A percentile compares a stretch with the other conserved stretches of the same genome.
Evolutionary conservation across 2,329 filamentous ascomycete genomes (phyloP).

Genomic region (Sclerotinia subarctica): DNA sequence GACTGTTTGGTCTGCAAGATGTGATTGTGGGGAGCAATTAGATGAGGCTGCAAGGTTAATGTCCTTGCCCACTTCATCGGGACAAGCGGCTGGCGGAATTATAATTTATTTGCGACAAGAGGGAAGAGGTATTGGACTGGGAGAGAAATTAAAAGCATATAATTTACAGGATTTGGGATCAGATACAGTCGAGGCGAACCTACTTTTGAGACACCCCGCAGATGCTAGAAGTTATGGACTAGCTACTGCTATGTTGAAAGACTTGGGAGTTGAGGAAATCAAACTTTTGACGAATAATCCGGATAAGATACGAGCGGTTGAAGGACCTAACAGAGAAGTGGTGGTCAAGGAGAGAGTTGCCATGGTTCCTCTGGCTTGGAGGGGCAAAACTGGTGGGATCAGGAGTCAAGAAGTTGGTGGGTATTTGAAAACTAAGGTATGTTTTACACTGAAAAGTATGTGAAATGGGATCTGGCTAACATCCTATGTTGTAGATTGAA

Average conservation of each 20-base stretch:
- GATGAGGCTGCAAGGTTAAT: constrained; percentile 95
- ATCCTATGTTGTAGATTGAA: constrained; percentile 59
- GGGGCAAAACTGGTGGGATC: constrained; percentile 72
- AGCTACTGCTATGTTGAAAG: constrained; percentile 90
- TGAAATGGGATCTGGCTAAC: background rate
- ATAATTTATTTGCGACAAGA: constrained; percentile 96
- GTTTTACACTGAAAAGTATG: constrained; percentile 34
- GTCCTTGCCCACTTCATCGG: constrained; percentile 60
- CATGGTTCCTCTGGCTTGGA: constrained; percentile 95
- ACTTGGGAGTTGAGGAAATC: constrained; percentile 77
- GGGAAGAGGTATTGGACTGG: constrained; percentile 88
- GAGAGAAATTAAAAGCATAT: constrained; percentile 96
- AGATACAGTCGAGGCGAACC: constrained; percentile 96
- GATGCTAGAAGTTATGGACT: constrained; percentile 93
- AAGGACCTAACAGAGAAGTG: constrained; percentile 85
- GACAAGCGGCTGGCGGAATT: constrained; percentile 63
- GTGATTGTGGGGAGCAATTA: constrained; percentile 95
- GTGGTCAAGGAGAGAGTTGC: constrained; percentile 85
- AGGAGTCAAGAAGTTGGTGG: constrained; percentile 85
- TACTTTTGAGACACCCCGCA: constrained; percentile 85
- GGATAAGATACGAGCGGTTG: constrained; percentile 91
- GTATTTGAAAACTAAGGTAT: constrained; percentile 90
- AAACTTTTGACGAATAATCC: constrained; percentile 93
- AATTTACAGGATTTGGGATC: constrained; percentile 94
- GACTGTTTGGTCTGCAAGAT: constrained; percentile 96